Evolutionary conservation across 495 filamentous ascomycete genomes (phyloP).

Genomic region (Delitschia confertaspora): DNA sequence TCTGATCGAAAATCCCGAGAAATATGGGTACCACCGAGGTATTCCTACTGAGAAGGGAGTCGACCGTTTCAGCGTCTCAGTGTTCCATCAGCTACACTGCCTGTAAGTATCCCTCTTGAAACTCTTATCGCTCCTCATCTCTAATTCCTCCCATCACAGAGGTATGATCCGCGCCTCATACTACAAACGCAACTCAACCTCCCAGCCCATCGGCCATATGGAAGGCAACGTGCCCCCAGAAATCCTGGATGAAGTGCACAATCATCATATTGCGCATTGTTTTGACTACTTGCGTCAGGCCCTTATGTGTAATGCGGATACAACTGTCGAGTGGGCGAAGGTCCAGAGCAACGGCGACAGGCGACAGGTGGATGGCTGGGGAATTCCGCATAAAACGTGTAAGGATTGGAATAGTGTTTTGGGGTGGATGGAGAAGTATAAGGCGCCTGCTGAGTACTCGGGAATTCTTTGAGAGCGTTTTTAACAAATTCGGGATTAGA

Average conservation of each 20-base stretch:
- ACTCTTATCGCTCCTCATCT: too few relatives aligned
- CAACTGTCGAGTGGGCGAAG: conserved; percentile 37
- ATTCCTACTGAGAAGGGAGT: conserved; percentile 33
- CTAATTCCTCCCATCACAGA: too few relatives aligned
- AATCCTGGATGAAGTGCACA: conserved; percentile 32
- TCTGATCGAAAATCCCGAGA: conserved; percentile 31
- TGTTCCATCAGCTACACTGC: conserved; percentile 48
- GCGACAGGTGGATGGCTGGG: conserved; percentile 1
- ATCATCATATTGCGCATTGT: conserved; percentile 43
- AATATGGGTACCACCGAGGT: conserved; percentile 12
- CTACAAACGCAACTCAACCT: too few relatives aligned
- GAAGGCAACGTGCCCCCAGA: too few relatives aligned
- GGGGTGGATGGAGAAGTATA: background rate
- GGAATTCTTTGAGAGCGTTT: too few relatives aligned
- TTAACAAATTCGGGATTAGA: too few relatives aligned
- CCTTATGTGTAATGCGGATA: conserved; percentile 42
- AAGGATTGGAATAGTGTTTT: background rate
- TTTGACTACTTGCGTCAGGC: conserved; percentile 43
- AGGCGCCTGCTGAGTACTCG: too few relatives aligned
- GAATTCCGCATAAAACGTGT: background rate
- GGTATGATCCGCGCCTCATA: too few relatives aligned
- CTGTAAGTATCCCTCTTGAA: conserved; percentile 40
- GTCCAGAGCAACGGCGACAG: background rate
- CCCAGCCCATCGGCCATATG: conserved; percentile 38
- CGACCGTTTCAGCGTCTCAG: conserved; percentile 35